Evolutionary conservation across 495 filamentous ascomycete genomes (phyloP).

Genomic region (Baudoinia panamericana): DNA sequence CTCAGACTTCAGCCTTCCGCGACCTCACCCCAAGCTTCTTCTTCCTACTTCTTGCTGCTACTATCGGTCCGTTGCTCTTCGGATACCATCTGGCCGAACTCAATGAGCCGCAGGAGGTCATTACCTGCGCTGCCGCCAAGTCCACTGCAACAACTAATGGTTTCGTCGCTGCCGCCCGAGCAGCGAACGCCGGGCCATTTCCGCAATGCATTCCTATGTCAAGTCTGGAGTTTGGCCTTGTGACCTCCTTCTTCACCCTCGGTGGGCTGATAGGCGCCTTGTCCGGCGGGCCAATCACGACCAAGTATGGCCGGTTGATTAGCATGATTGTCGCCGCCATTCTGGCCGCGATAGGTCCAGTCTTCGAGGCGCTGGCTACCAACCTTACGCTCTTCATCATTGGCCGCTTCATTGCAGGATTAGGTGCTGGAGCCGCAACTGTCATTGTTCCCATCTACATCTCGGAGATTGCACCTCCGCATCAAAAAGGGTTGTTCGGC

Average conservation of each 20-base stretch:
- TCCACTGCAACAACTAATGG: constrained; percentile 34
- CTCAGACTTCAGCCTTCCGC: no score
- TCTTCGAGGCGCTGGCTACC: constrained; percentile 55
- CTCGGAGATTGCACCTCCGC: constrained; percentile 73
- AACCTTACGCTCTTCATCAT: constrained; percentile 53
- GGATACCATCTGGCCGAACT: constrained; percentile 91
- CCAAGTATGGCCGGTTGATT: constrained; percentile 55
- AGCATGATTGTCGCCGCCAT: constrained; percentile 59
- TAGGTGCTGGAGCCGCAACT: constrained; percentile 74
- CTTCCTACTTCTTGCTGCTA: constrained; percentile 28
- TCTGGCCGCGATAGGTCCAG: constrained; percentile 63
- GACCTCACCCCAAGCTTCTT: constrained; percentile 30
- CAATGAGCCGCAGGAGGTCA: constrained; percentile 82
- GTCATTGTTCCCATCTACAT: constrained; percentile 96
- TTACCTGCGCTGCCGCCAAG: constrained; percentile 58
- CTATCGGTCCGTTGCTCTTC: constrained; percentile 74
- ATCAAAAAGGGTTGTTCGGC: constrained; percentile 71
- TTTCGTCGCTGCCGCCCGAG: constrained; percentile 14
- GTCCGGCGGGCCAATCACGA: constrained; percentile 57
- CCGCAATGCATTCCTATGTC: constrained; percentile 78
- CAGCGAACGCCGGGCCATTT: constrained; percentile 32
- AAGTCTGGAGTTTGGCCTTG: constrained; percentile 58
- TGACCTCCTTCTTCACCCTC: constrained; percentile 82
- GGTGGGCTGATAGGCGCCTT: constrained; percentile 80
- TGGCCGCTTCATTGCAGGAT: constrained; percentile 66